Percentiles rank a stretch among this genome's conserved stretches.
Evolutionary conservation across 257 asterid genomes (phyloP).

Genomic region (Coffea eugenioides): DNA sequence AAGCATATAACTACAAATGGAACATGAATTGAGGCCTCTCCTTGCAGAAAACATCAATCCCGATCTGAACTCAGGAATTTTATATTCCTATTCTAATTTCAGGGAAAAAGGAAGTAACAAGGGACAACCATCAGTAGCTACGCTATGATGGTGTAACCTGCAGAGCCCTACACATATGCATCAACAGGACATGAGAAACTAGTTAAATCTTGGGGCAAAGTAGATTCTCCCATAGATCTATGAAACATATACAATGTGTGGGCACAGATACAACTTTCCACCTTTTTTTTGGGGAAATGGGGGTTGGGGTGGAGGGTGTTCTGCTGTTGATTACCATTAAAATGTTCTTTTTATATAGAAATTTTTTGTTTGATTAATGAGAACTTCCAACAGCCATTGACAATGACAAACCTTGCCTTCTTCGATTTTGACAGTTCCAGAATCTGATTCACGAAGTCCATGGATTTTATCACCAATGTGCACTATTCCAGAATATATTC

Average conservation of each 20-base stretch:
- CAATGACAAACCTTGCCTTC: conserved; percentile 83
- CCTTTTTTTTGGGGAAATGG: too few relatives aligned
- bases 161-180: not conserved
- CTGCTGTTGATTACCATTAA: too few relatives aligned
- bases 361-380: not conserved
- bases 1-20: not conserved
- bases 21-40: not conserved
- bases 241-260: too few relatives aligned
- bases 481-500: conserved; percentile 74
- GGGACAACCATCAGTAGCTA: not conserved
- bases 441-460: conserved; percentile 68
- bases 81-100: not conserved
- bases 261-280: too few relatives aligned
- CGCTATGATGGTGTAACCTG: not conserved
- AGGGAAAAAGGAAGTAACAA: not conserved
- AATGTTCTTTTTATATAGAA: too few relatives aligned
- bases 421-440: conserved; percentile 77
- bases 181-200: not conserved
- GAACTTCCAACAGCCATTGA: conserved; percentile 7
- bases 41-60: not conserved
- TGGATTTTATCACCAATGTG: conserved; percentile 93
- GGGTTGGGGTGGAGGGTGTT: too few relatives aligned
- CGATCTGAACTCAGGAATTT: not conserved
- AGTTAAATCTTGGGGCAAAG: not conserved
- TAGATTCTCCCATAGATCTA: too few relatives aligned